phyloP scores from a whole-genome alignment of 2,329 filamentous ascomycete genomes.

The Colletotrichum truncatum region DNA sequence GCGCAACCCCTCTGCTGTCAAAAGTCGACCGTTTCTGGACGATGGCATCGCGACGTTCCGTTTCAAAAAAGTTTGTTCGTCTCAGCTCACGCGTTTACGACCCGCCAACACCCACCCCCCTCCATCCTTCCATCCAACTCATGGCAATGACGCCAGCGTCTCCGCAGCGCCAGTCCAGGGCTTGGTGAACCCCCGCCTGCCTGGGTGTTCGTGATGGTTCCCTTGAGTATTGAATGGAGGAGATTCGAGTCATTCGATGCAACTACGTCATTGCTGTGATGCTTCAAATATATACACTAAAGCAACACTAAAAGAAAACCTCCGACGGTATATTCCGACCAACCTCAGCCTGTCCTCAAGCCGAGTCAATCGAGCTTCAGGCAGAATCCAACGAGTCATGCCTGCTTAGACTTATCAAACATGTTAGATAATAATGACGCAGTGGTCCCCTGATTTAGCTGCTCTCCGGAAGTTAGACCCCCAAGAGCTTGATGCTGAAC shows the following conservation, averaged over 20 bases:
- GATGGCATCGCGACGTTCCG: conserved; percentile 15
- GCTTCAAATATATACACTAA: conserved; percentile 11
- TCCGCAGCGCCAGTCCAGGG: conserved; percentile 19
- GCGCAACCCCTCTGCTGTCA: neutral
- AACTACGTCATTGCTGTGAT: conserved; percentile 18
- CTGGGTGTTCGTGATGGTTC: conserved; percentile 26
- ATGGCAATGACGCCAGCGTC: conserved; percentile 24
- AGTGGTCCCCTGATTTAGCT: neutral
- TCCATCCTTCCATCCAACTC: conserved; percentile 2
- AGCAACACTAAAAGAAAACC: neutral
- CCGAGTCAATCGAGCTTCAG: neutral
- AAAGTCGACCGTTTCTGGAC: conserved; percentile 11
- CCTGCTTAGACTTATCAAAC: neutral
- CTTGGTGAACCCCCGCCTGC: conserved; percentile 18
- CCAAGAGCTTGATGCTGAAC: neutral
- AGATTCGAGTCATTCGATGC: conserved; percentile 9
- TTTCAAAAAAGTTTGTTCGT: conserved; percentile 18
- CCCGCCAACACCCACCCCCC: conserved; percentile 7
- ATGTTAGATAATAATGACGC: conserved; percentile 4
- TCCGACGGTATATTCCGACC: conserved; percentile 10
- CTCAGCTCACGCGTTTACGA: neutral
- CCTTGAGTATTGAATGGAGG: neutral
- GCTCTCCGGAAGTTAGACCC: neutral
- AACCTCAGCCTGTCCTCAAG: neutral
- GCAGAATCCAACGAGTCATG: conserved; percentile 15